Evolutionary conservation across 805 yeast genomes (phyloP).

Genomic region (Priceomyces fermenticarens): DNA sequence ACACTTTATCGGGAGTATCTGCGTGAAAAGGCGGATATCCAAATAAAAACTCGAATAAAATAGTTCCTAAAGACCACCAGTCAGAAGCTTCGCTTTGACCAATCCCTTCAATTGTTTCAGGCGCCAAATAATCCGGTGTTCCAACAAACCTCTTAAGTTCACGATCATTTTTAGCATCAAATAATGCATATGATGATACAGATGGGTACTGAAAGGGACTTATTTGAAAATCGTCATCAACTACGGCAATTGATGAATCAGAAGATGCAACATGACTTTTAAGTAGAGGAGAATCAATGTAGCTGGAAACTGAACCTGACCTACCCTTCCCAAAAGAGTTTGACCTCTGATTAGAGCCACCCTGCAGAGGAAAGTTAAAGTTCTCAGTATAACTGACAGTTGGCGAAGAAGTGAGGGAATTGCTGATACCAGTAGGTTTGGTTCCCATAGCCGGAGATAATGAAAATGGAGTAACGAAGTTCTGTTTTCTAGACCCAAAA

Average conservation of each 20-base stretch:
- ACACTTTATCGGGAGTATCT: conserved; percentile 72
- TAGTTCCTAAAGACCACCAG: conserved; percentile 99
- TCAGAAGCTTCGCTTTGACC: conserved; percentile 86
- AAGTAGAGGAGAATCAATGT: conserved; percentile 46
- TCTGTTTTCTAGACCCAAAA: conserved; percentile 29
- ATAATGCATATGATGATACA: conserved; percentile 54
- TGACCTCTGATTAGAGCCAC: conserved; percentile 2
- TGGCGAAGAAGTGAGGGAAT: conserved; percentile 12
- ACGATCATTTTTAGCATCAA: conserved; percentile 61
- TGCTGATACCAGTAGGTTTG: conserved; percentile 7
- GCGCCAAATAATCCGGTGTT: conserved; percentile 96
- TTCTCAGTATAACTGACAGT: conserved; percentile 11
- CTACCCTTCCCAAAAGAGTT: conserved; percentile 7
- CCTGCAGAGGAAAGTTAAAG: conserved; percentile 4
- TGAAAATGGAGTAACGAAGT: conserved; percentile 44
- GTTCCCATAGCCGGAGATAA: conserved; percentile 39
- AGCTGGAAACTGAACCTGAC: conserved; percentile 37
- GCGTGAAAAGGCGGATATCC: conserved; percentile 97
- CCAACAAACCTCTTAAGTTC: conserved; percentile 78
- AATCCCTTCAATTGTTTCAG: conserved; percentile 85
- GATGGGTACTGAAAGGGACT: conserved; percentile 23
- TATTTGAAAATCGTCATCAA: conserved; percentile 47
- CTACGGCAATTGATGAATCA: conserved; percentile 54
- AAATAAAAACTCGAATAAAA: conserved; percentile 83
- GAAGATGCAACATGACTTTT: conserved; percentile 50